Evolutionary conservation across 2,329 filamentous ascomycete species (phyloP), one percentile per base, ranked within the genome.

Genomic region (Aureobasidium melanogenum): DNA sequence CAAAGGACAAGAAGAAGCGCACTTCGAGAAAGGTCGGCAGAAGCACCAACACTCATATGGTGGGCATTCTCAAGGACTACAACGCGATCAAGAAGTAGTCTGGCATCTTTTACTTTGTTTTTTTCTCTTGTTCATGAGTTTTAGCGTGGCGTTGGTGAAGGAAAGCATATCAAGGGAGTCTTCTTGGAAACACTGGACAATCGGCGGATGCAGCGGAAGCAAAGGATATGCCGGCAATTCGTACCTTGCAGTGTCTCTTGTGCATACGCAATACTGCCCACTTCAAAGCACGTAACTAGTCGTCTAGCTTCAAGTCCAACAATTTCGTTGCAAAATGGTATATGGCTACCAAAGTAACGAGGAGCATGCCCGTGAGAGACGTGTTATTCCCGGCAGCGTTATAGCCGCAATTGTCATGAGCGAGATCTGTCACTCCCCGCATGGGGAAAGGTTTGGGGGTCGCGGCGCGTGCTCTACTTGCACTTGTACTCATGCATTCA

Each of bases 21-120:
- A 89, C 89, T 72, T 80, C 85, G 47, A 84, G 89, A 66, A 82
- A 86, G 63, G 84, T 84, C 44, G 89, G 88, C 66, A 94, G 92
- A 80, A 86, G 88, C 61, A 95, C 90, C 28, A 96, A 96, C 72
- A 85, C 85, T 30, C 91, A 96, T 72, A 95, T 96, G 91, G 81
- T 82, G 67, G 85, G 87, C 65, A 82, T 96, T 63, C 80, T 96
- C 70, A 87, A 91, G 76, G 89, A 93, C 71, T 92, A 84, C 65
- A 81, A 79, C 19, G 41, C 39, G 36, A 32, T 61, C 19, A 64
- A 64, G 44, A 64, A 61, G 60, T 64, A 62, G 61, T 19, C 47
- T 2, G 8, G n/a, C 14, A 22, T 34, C 19, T 7, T 50, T 24
- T 50, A 14, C 24, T 17, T n/a, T 9, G 2, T 51, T 26, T 34